Conservation (phyloP, 1,284 basidiomycete genomes). For the Marasmius oreades region DNA sequence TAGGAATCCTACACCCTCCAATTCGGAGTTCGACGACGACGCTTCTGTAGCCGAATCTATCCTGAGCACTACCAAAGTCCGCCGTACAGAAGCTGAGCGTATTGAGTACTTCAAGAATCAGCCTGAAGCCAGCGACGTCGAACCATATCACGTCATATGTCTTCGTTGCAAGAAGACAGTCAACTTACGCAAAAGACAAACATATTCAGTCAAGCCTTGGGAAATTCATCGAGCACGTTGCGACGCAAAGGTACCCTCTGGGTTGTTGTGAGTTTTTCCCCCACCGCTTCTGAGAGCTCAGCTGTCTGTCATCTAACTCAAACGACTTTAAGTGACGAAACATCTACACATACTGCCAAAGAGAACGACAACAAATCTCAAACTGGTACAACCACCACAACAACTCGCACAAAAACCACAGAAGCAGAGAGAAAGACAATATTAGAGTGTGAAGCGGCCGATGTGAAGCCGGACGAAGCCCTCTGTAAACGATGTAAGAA, state of each 20-base stretch:
- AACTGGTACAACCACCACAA: slow-evolving; percentile 22
- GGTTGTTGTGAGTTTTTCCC: slow-evolving; percentile 6
- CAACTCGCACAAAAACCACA: slow-evolving; percentile 20
- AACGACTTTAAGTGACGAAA: not conserved
- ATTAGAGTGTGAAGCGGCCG: slow-evolving; percentile 50
- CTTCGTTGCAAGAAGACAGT: slow-evolving; percentile 52
- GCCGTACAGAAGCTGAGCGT: slow-evolving; percentile 56
- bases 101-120: slow-evolving; percentile 59
- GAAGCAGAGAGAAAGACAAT: slow-evolving; percentile 46
- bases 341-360: not conserved
- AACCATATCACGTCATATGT: slow-evolving; percentile 52
- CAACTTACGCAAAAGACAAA: slow-evolving; percentile 46
- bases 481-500: slow-evolving; percentile 56
- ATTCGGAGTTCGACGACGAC: slow-evolving; percentile 39
- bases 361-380: slow-evolving; percentile 23
- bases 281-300: too few species aligned
- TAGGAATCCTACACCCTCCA: slow-evolving; percentile 20
- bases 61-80: slow-evolving; percentile 34
- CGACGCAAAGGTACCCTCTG: slow-evolving; percentile 32
- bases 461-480: slow-evolving; percentile 46
- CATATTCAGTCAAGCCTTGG: slow-evolving; percentile 58
- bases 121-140: slow-evolving; percentile 49
- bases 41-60: slow-evolving; percentile 47
- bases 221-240: slow-evolving; percentile 50
- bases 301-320: too few species aligned